Base-by-base conservation (phyloP, 768 basidiomycete species). In the Tephrocybe sp. region DNA sequence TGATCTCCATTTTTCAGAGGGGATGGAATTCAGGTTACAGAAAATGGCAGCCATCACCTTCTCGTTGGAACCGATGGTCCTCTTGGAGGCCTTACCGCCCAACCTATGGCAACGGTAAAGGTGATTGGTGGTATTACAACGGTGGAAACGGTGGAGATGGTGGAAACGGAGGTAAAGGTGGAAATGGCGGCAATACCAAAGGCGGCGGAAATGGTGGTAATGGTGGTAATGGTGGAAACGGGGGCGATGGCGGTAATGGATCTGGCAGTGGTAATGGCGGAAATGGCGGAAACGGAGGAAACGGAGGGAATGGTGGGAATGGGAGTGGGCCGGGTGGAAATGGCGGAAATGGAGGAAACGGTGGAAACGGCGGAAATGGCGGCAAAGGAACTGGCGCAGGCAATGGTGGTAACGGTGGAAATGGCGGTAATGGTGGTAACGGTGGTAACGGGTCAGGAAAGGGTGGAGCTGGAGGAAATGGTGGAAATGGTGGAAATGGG, bases 41-140 rank as follows among this genome's bases (percentile, higher is more conserved):
- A 38, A 31, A 30, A 5, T 50, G 49, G 49, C 42, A 30, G 21
- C n/a, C 33, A 34, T 34, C 33, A 4, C 27, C 25, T 11, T 36
- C 48, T 30, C 49, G 49, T 33, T 51, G 50, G 50, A 51, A 51
- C 11, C 5, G 36, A 16, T 51, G 50, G 50, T 45, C 50, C 4
- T 21, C 12, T 15, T 45, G 44, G 43, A 40, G 41, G 18, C 37
- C 37, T 27, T 19, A 7, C 10, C 38, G 44, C 2, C 44, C 29
- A 25, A 19, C 36, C n/a, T 38, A 44, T 11, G 49, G 48, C 19
- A n/a, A 34, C 8, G 47, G 47, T 3, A 39, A 41, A 2, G 47
- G 47, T 4, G 47, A 34, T 12, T 34, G 18, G 13, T 12, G 18
- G 13, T 3, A 21, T 41, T 21, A 41, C n/a, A 12, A 15, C 13